Evolutionary conservation across 164 flowering plant genomes (phyloP).

Genomic region (Tetrastigma voinierianum): DNA sequence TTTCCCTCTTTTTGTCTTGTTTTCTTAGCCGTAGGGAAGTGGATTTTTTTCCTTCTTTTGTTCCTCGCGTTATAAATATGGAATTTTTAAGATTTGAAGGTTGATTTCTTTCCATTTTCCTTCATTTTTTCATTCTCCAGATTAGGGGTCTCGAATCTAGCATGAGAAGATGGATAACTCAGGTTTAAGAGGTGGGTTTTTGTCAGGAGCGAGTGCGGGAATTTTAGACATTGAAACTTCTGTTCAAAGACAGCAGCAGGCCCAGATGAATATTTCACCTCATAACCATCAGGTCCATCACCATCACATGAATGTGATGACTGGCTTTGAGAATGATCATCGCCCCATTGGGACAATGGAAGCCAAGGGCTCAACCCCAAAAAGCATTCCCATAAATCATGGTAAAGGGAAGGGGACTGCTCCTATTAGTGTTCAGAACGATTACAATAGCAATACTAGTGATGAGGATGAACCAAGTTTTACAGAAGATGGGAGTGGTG

Average conservation of each 20-base stretch:
- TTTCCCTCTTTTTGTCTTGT: no score
- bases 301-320: slow-evolving; percentile 27
- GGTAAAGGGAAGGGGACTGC: slow-evolving; percentile 36
- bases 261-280: slow-evolving; percentile 22
- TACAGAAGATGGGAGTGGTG: slow-evolving; percentile 37
- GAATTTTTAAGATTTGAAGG: background rate
- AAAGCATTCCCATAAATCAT: slow-evolving; percentile 22
- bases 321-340: slow-evolving; percentile 30
- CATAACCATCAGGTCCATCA: slow-evolving; percentile 24
- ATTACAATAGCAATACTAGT: slow-evolving; percentile 26
- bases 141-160: background rate
- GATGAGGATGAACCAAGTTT: slow-evolving; percentile 49
- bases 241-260: slow-evolving; percentile 29
- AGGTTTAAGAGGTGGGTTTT: slow-evolving; percentile 39
- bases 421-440: slow-evolving; percentile 1
- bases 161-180: slow-evolving; percentile 37
- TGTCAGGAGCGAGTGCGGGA: slow-evolving; percentile 38
- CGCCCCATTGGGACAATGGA: slow-evolving; percentile 22
- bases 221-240: slow-evolving; percentile 41
- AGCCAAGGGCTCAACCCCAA: slow-evolving; percentile 16
- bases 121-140: background rate
- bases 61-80: background rate
- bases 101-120: background rate
- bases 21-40: background rate
- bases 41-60: background rate